Evolutionary conservation across 2,329 filamentous ascomycete genomes (phyloP), one percentile per base, ranked within the genome.

Genomic region (Claviceps quebecensis): DNA sequence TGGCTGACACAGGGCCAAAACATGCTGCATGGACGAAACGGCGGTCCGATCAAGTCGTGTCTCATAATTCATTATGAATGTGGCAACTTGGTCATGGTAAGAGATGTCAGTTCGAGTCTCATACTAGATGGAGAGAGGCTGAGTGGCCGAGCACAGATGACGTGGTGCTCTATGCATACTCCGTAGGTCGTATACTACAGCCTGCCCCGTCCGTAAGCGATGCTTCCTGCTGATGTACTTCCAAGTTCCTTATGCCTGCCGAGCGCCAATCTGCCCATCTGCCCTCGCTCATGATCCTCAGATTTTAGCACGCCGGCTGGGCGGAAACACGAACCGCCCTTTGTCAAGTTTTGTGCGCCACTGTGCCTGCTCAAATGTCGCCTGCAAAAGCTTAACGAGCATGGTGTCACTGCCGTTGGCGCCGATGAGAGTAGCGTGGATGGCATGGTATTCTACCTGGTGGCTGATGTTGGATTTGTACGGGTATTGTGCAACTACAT

Each of bases 391-490:
- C 40, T 61, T 55, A 23, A 67, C 51, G 17, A 63, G 51, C 36
- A 53, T 55, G 2, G 58, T 17, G 16, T 64, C 64, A 41, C 61
- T 58, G 3, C 61, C 61, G 6, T 47, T 53, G 4, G 59, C 43
- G 1, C 65, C 63, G 19, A 67, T 52, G 8, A 68, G 34, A 23
- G 64, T 63, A 34, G 59, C 58, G 16, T 60, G 65, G 4, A 69
- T 52, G 2, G 66, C 60, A 1, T 56, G 56, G 11, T 64, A 63
- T 40, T 68, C 66, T 4, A 48, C 56, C 39, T 44, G 54, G 0
- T 54, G 58, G 19, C 59, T 65, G 37, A 67, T 55, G 2, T 53
- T 56, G 13, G 64, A 67, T 16, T 60, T 41, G 37, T 67, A 66
- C 1, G 62, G 56, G 6, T 60, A 45, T 48, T 68, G 63, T 0